These are phyloP conservation scores for Hansenula lynferdii DNA, from an alignment of 1,139 yeast genomes.

Conservation along the genomic window DNA sequence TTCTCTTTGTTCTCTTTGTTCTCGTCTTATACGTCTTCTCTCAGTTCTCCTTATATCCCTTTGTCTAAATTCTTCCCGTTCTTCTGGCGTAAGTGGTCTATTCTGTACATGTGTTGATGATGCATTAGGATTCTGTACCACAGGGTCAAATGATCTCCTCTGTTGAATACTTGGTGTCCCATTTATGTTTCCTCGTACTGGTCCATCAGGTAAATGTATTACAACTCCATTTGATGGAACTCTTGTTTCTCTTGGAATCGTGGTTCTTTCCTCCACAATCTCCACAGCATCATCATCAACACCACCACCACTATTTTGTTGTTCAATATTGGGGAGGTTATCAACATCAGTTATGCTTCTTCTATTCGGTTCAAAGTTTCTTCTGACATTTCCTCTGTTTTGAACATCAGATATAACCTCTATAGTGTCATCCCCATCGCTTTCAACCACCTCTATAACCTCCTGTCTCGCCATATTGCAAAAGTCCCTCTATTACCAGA, in stretches of 20 bases:
- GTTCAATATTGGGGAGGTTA: no score
- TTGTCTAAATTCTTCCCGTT: no score
- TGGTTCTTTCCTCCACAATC: background rate
- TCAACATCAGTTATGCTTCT: no score
- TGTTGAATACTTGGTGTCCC: background rate
- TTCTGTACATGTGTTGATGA: background rate
- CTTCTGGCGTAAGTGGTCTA: background rate
- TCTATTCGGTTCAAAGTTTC: background rate
- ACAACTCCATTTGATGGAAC: background rate
- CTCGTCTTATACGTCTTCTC: no score
- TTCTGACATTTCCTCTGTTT: background rate
- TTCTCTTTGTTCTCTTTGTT: no score
- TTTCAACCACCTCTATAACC: background rate
- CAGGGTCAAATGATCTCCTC: constrained; percentile 1
- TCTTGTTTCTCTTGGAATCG: background rate
- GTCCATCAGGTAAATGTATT: background rate
- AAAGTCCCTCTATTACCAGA: background rate
- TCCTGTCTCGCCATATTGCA: background rate
- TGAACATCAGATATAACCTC: background rate
- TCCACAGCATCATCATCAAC: constrained; percentile 1
- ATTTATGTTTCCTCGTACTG: background rate
- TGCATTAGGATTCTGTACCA: background rate
- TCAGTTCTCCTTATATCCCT: no score
- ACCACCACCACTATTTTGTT: background rate
- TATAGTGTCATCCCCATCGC: constrained; percentile 1